Evolutionary conservation across 345 rosid species (phyloP), one percentile per base, ranked within the genome.

Genomic region (Carallia pectinifolia): DNA sequence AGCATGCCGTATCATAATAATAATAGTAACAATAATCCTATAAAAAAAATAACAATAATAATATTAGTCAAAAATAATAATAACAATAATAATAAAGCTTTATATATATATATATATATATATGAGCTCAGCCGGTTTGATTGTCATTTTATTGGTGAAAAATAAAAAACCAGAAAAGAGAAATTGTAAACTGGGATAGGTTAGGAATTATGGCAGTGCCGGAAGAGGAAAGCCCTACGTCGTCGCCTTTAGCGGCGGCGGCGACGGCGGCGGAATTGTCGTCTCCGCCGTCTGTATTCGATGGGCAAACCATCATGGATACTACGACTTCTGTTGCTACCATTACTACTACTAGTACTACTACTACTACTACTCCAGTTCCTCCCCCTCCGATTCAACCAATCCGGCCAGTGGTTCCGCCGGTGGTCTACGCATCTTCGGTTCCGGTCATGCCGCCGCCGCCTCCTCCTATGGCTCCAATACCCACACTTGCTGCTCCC

Each of bases 191-290:
- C 27, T 19, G 13, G 44, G 13, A 40, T 38, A 77, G 88, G 79
- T 64, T 53, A 74, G 85, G 81, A 56, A 61, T 66, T 70, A 93
- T 93, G 98, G 90, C 74, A 39, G 77, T 83, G n/a, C 89, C 85
- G 52, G 91, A 88, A 62, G 90, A 88, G 72, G 78, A 73, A 54
- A 67, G 58, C 6, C 65, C 37, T 31, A 37, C 56, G 36, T 17
- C 79, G 30, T 77, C 83, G 64, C 63, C 77, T 64, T 70, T 82
- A 39, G 71, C 73, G 6, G 74, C 76, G 23, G 23, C 23, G 23
- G 23, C 23, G 23, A 23, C 23, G 23, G 23, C 23, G 34, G 74
- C 76, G 23, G 81, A 75, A 71, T 50, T 86, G 60, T 70, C 90
- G 27, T 56, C 58, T 61, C 74, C 83, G 48, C 70, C 66, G 33